Evolutionary conservation across 1,284 basidiomycete genomes (phyloP), one percentile per base, ranked within the genome.

Genomic region (Retiboletus flavoniger): DNA sequence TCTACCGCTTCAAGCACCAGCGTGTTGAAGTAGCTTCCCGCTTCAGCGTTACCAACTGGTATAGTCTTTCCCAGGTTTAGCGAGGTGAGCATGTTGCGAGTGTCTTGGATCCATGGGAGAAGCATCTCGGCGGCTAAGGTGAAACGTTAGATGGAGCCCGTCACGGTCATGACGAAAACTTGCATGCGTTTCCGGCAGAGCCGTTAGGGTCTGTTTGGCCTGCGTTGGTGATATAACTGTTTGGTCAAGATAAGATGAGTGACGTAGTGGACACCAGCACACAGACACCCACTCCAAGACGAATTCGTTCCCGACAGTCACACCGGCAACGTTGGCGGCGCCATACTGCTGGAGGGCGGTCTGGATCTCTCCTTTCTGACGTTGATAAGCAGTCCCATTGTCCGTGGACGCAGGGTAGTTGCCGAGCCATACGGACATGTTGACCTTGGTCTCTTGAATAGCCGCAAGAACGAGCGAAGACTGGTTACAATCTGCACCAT

Each of bases 31-130:
- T 84, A 89, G 54, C 83, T 83, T 26, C 95, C 95, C 9, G 95
- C 96, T 64, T 99, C 95, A 7, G 91, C 84, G 13, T 86, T 97
- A 17, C 96, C 96, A 31, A 98, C 82, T 0, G 85, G 84, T 47
- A 95, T 74, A 13, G 66, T 74, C 63, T 83, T 81, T 49, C 64
- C 61, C 32, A 92, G 69, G 48, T 77, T 75, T 63, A 92, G 65
- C 11, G 68, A 74, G 9, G 71, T 57, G 53, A 94, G 63, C 75
- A 82, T 81, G 24, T 67, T 67, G 17, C 79, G 74, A 11, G 84
- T 83, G 69, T 91, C 86, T 2, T 79, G 67, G 58, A 96, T 91
- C 68, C 87, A 81, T 16, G 72, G 60, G 36, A 87, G 76, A 43
- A 96, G 82, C 39, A 78, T 67, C 19, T 64, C 55, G 19, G 76